Base-by-base conservation (phyloP, 257 asterid genomes). In the Solanum peruvianum region DNA sequence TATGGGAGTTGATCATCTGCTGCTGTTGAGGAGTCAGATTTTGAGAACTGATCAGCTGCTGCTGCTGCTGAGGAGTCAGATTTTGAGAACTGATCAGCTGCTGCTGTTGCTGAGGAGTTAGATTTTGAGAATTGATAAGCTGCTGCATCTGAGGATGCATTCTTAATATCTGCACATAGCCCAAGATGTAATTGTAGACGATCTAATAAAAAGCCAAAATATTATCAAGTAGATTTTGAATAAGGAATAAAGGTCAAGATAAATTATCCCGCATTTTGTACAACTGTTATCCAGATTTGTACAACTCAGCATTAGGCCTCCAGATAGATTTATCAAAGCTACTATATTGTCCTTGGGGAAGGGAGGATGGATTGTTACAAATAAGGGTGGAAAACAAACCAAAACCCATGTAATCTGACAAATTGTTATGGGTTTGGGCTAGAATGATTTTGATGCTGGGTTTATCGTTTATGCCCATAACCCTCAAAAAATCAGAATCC, bases 61-160 rank as follows among this genome's bases (percentile, higher is more conserved):
- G 98, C 92, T 4, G 70, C 5, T 62, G 70, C 70, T n/a, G 70
- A n/a, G 33, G 70, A 64, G 71, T 64, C 33, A 64, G 35, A 25
- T 64, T 64, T 64, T 64, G 71, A 33, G 71, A 64, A 64, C 3
- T 64, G 18, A 64, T 10, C 71, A 64, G 1, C 71, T 64, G 71
- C 16, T 64, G 71, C 71, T 64, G 99, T 2, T n/a, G 71, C 33
- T 64, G 71, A 64, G 71, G 71, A n/a, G 33, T 64, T 18, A 64
- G 71, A 64, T 64, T 64, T n/a, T 62, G 70, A 5, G 70, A 62
- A 62, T n/a, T 62, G 70, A 62, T 23, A 93, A 87, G 87, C 78
- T 94, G 97, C 69, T 60, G 70, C 31, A 94, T 89, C 88, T 93
- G 98, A 49, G 97, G 94, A 88, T 87, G 94, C 94, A 93, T 94